phyloP scores from a whole-genome alignment of 2,329 filamentous ascomycete species.

The Xylaria sp. region DNA sequence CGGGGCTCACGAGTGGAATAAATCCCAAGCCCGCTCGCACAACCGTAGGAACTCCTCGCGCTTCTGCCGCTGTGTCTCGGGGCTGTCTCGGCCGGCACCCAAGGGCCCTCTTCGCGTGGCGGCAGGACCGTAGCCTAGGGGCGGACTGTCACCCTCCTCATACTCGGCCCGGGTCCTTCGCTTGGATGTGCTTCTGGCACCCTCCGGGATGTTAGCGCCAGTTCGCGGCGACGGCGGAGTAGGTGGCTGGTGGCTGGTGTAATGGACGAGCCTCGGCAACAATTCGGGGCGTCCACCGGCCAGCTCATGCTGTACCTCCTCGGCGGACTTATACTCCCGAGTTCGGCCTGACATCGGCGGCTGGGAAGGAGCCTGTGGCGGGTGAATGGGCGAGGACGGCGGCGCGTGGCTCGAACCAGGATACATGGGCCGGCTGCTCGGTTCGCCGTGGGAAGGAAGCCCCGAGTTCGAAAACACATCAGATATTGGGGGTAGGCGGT shows the following conservation, averaged over 20 bases:
- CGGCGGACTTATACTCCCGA: slow-evolving; percentile 91
- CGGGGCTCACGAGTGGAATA: slow-evolving; percentile 80
- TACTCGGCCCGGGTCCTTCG: slow-evolving; percentile 87
- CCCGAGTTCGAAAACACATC: slow-evolving; percentile 86
- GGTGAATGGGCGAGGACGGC: slow-evolving; percentile 77
- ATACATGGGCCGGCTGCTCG: slow-evolving; percentile 54
- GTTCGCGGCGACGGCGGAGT: slow-evolving; percentile 82
- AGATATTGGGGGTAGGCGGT: slow-evolving; percentile 88
- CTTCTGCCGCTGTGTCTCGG: slow-evolving; percentile 81
- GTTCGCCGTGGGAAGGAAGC: slow-evolving; percentile 64
- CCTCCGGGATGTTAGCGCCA: slow-evolving; percentile 48
- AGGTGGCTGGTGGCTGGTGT: slow-evolving; percentile 89
- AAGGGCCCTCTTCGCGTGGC: slow-evolving; percentile 69
- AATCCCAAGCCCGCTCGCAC: slow-evolving; percentile 90
- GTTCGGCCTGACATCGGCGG: slow-evolving; percentile 64
- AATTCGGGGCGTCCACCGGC: slow-evolving; percentile 91
- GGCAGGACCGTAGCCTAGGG: slow-evolving; percentile 71
- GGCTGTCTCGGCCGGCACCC: slow-evolving; percentile 79
- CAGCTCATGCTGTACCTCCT: slow-evolving; percentile 90
- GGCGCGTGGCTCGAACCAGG: slow-evolving; percentile 67
- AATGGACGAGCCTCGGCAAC: slow-evolving; percentile 91
- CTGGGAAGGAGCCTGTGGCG: slow-evolving; percentile 53
- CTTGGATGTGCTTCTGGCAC: slow-evolving; percentile 64
- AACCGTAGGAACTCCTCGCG: slow-evolving; percentile 88
- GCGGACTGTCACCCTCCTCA: slow-evolving; percentile 87